phyloP scores from a whole-genome alignment of 176 grass and related monocot genomes.

The Secale cereale region DNA sequence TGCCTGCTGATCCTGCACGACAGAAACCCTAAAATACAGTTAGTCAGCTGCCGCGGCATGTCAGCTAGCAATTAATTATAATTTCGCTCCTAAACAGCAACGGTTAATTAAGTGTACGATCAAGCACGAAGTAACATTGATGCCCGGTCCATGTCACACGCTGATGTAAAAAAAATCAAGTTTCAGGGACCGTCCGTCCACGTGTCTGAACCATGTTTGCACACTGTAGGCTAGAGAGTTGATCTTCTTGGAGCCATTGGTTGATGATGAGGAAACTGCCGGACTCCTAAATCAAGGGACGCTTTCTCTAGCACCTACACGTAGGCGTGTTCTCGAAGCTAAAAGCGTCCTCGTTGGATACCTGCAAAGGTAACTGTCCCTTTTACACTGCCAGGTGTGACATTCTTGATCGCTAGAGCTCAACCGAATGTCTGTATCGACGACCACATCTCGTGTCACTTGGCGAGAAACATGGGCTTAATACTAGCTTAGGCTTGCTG shows the following conservation, averaged over 20 bases:
- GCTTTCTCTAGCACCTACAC: not conserved
- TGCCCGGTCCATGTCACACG: no score
- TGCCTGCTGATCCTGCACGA: slow-evolving; percentile 7
- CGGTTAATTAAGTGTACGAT: not conserved
- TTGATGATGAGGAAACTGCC: slow-evolving; percentile 10
- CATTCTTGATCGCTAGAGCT: not conserved
- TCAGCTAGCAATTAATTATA: not conserved
- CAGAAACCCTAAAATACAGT: not conserved
- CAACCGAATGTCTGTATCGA: not conserved
- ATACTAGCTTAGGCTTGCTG: no score
- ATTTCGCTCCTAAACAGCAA: not conserved
- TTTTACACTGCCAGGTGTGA: slow-evolving; percentile 14
- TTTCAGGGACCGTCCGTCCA: not conserved
- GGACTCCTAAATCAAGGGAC: not conserved
- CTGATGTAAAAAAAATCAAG: not conserved
- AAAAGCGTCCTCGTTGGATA: not conserved
- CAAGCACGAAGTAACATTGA: not conserved
- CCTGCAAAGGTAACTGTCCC: not conserved
- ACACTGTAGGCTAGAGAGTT: not conserved
- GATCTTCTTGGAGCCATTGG: not conserved
- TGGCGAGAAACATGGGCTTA: not conserved
- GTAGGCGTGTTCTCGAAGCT: not conserved
- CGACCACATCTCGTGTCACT: not conserved
- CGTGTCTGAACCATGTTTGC: slow-evolving; percentile 8
- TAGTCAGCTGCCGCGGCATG: not conserved